Percentiles rank a stretch among this genome's conserved stretches.
phyloP scores from a whole-genome alignment of 495 filamentous ascomycete species.

The Lophiostoma macrostomum region DNA sequence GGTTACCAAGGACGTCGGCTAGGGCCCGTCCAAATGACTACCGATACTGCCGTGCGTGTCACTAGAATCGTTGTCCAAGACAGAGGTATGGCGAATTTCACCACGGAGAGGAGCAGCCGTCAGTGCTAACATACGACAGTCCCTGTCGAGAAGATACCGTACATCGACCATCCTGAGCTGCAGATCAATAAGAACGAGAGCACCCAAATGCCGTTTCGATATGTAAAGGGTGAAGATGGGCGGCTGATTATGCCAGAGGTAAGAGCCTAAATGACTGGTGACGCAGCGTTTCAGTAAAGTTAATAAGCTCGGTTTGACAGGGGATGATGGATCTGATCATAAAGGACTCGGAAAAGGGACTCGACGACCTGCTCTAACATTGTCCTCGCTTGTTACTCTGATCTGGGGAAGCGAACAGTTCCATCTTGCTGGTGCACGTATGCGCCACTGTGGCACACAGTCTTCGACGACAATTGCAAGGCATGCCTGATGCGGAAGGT shows the following conservation, averaged over 20 bases:
- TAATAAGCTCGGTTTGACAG: constrained; percentile 44
- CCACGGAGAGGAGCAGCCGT: not conserved
- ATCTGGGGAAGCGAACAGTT: constrained; percentile 1
- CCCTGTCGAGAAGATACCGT: constrained; percentile 70
- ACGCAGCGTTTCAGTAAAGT: constrained; percentile 7
- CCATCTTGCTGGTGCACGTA: constrained; percentile 1
- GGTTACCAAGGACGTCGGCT: constrained; percentile 85
- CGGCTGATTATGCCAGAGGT: constrained; percentile 88
- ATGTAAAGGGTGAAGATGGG: constrained; percentile 72
- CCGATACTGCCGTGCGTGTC: constrained; percentile 92
- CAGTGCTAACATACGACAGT: constrained; percentile 47
- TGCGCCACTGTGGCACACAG: constrained; percentile 34
- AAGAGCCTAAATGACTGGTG: constrained; percentile 36
- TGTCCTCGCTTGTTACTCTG: not conserved
- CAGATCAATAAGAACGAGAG: constrained; percentile 86
- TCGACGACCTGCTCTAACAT: constrained; percentile 76
- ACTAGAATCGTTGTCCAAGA: constrained; percentile 84
- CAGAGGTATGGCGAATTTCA: constrained; percentile 53
- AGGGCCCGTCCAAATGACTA: constrained; percentile 96
- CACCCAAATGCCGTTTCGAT: constrained; percentile 96
- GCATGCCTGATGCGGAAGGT: constrained; percentile 21
- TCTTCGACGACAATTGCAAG: constrained; percentile 12
- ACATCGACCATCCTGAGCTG: constrained; percentile 83
- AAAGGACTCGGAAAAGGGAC: constrained; percentile 86
- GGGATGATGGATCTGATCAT: constrained; percentile 94